Evolutionary conservation across 371 early-diverging fungal genomes (phyloP), one percentile per base, ranked within the genome.

Genomic region (Umbelopsis sp.): DNA sequence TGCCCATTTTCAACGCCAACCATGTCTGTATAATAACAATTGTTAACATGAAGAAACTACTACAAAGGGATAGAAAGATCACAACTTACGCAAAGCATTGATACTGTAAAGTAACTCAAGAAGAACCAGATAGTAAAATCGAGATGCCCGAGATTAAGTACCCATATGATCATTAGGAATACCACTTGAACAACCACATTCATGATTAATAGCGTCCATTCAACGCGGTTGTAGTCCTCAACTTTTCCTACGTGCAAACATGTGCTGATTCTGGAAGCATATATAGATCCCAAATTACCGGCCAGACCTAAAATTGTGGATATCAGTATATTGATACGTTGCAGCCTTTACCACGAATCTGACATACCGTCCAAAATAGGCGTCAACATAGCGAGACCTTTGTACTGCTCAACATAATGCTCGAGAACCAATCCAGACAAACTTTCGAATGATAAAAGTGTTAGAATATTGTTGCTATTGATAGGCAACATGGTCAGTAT

Each of bases 281-380:
- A 94, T 18, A 95, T 91, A 11, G 92, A 90, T 14, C 93, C 92
- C 35, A 95, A 73, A 74, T 95, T 94, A 29, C 96, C 95, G 14
- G 89, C 86, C n/a, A 91, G 68, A 3, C 91, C 93, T 73, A 41
- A 41, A 41, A 41, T 7, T 10, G 88, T 91, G 29, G 11, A 35
- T 57, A 3, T 12, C 44, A 45, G 20, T 9, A 10, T 6, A 11
- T 32, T 14, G 29, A 11, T 22, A 65, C 18, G 25, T 24, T 32
- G 12, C 18, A 35, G 2, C 11, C 10, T 29, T 14, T 0, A 32
- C 2, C 38, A 10, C n/a, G 25, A 46, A 37, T 11, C 12, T 37
- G 22, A 67, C 51, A 83, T 74, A 65, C 57, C 57, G 35, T 57
- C 57, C 62, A 93, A 72, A 1, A 93, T 91, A 7, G 93, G 93